Percentiles rank a stretch among this genome's conserved stretches.
These are phyloP conservation scores for Diddensiella caesifluorescens DNA, from an alignment of 805 yeast genomes.

Conservation along the genomic window DNA sequence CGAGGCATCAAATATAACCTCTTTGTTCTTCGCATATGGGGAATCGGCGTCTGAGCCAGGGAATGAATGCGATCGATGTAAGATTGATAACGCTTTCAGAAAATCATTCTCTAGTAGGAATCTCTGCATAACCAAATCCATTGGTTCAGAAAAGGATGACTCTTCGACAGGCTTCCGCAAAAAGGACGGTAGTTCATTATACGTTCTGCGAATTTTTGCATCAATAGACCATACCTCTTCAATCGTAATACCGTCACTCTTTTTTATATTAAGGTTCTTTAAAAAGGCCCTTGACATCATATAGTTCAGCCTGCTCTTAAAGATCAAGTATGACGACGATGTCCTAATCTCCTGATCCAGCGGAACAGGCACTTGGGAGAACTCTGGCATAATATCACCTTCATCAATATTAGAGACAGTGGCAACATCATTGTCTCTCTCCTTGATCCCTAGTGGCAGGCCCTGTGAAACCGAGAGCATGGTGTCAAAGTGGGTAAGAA, in stretches of 20 bases:
- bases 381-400: conserved; percentile 21
- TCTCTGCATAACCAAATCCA: conserved; percentile 27
- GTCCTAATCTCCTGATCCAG: conserved; percentile 19
- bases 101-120: conserved; percentile 28
- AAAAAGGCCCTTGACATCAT: conserved; percentile 12
- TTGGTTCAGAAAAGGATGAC: conserved; percentile 14
- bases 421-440: conserved; percentile 26
- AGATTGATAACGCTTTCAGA: conserved; percentile 26
- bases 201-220: conserved; percentile 24
- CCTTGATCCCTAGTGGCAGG: conserved; percentile 27
- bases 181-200: conserved; percentile 23
- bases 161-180: conserved; percentile 17
- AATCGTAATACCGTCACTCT: conserved; percentile 7
- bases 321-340: conserved; percentile 23
- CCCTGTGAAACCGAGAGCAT: conserved; percentile 28
- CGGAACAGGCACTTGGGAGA: conserved; percentile 17
- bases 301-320: conserved; percentile 11
- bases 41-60: no score
- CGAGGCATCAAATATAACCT: conserved; percentile 17
- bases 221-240: conserved; percentile 25
- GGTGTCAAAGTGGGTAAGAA: conserved; percentile 23
- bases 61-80: conserved; percentile 25
- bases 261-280: conserved; percentile 11
- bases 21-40: no score
- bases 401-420: conserved; percentile 26